These are phyloP conservation scores for Candida parachauliodes DNA, from an alignment of 805 yeast genomes.

Conservation along the genomic window DNA sequence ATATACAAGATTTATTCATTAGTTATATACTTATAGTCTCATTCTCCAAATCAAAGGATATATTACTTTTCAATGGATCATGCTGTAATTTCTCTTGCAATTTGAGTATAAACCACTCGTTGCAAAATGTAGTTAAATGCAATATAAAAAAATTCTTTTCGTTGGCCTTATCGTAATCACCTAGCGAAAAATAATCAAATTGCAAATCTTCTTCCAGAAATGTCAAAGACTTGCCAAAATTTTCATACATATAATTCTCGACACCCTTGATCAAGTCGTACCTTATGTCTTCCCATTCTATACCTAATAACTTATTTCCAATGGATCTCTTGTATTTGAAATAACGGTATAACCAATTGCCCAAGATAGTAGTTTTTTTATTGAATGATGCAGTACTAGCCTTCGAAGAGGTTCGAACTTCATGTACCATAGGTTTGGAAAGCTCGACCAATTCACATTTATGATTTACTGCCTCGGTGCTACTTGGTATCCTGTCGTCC, in stretches of 20 bases:
- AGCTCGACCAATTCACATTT: constrained; percentile 14
- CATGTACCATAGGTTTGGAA: constrained; percentile 26
- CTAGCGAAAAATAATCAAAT: constrained; percentile 26
- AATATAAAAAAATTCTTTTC: constrained; percentile 27
- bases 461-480: constrained; percentile 17
- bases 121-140: constrained; percentile 22
- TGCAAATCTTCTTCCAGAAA: constrained; percentile 17
- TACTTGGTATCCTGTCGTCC: constrained; percentile 13
- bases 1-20: too few species aligned
- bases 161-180: constrained; percentile 31
- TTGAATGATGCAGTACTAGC: constrained; percentile 25
- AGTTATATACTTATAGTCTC: constrained; percentile 14
- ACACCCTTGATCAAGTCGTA: constrained; percentile 34
- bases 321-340: constrained; percentile 35
- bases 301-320: constrained; percentile 33
- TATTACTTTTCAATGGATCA: constrained; percentile 4
- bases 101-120: constrained; percentile 20
- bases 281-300: constrained; percentile 43
- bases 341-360: constrained; percentile 29
- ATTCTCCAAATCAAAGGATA: constrained; percentile 27
- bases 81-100: constrained; percentile 7
- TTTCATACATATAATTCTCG: constrained; percentile 33
- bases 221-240: constrained; percentile 24
- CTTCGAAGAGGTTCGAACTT: constrained; percentile 22
- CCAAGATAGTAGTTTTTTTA: constrained; percentile 22